Evolutionary conservation across 495 filamentous ascomycete genomes (phyloP).

Genomic region (Hypomontagnella monticulosa): DNA sequence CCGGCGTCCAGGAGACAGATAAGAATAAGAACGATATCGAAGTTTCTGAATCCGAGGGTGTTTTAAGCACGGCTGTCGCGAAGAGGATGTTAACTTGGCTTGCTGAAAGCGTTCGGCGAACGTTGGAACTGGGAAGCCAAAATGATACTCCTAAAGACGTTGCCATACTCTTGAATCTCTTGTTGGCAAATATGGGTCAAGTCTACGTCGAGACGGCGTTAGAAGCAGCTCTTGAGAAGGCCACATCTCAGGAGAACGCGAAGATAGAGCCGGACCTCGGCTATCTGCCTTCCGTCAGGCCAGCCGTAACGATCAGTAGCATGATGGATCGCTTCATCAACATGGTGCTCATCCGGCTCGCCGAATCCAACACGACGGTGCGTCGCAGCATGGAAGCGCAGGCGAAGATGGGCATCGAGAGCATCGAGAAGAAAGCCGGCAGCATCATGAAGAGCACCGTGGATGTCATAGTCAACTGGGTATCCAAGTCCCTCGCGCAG

Average conservation of each 20-base stretch:
- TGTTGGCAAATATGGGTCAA: slow-evolving; percentile 89
- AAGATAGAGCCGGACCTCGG: slow-evolving; percentile 89
- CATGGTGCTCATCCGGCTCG: slow-evolving; percentile 89
- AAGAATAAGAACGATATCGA: slow-evolving; percentile 79
- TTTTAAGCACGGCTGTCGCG: slow-evolving; percentile 80
- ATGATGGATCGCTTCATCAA: slow-evolving; percentile 91
- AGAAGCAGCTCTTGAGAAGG: slow-evolving; percentile 81
- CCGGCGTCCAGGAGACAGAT: slow-evolving; percentile 69
- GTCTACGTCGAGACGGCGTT: slow-evolving; percentile 94
- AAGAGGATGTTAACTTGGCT: slow-evolving; percentile 99
- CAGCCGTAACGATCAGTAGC: slow-evolving; percentile 88
- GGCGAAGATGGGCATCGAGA: slow-evolving; percentile 73
- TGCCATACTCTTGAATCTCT: slow-evolving; percentile 81
- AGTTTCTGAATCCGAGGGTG: slow-evolving; percentile 87
- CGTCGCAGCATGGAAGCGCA: slow-evolving; percentile 91
- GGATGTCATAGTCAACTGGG: slow-evolving; percentile 83
- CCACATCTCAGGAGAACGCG: slow-evolving; percentile 75
- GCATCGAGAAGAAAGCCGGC: slow-evolving; percentile 90
- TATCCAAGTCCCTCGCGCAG: slow-evolving; percentile 72
- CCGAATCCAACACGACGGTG: slow-evolving; percentile 86
- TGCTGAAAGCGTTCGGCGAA: slow-evolving; percentile 93
- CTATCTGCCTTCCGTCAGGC: slow-evolving; percentile 79
- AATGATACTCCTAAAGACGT: slow-evolving; percentile 96
- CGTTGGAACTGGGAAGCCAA: slow-evolving; percentile 84
- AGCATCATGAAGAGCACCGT: slow-evolving; percentile 85